Evolutionary conservation across 1,284 basidiomycete genomes (phyloP).

Genomic region (Marasmius tenuissimus): DNA sequence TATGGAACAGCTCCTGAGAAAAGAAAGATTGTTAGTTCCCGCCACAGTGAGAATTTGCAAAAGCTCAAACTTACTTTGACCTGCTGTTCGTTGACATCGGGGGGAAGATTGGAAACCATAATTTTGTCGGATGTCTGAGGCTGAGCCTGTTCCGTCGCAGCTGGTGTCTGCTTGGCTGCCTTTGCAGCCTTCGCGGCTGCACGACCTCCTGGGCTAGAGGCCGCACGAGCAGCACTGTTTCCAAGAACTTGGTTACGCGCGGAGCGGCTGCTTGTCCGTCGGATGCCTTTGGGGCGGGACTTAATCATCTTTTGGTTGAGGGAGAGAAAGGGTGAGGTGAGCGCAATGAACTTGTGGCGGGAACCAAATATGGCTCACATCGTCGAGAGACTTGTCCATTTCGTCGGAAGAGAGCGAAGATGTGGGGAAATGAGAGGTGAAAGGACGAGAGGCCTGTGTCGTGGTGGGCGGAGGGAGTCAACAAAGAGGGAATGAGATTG

Average conservation of each 20-base stretch:
- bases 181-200: neutral
- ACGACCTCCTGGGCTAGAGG: slow-evolving; percentile 31
- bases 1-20: slow-evolving; percentile 85
- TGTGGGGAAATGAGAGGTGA: slow-evolving; percentile 4
- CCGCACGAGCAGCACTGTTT: slow-evolving; percentile 27
- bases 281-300: slow-evolving; percentile 43
- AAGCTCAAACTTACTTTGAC: slow-evolving; percentile 71
- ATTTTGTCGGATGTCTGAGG: slow-evolving; percentile 76
- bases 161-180: slow-evolving; percentile 47
- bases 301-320: slow-evolving; percentile 66
- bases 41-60: neutral
- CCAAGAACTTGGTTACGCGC: slow-evolving; percentile 62
- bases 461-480: slow-evolving; percentile 12
- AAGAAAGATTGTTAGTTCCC: slow-evolving; percentile 3
- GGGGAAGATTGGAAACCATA: slow-evolving; percentile 93
- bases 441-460: slow-evolving; percentile 6
- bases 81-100: slow-evolving; percentile 93
- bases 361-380: slow-evolving; percentile 36
- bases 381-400: slow-evolving; percentile 91
- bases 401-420: slow-evolving; percentile 2
- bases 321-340: slow-evolving; percentile 16
- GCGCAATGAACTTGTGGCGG: slow-evolving; percentile 4
- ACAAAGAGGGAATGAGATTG: slow-evolving; percentile 10
- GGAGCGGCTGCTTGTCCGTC: slow-evolving; percentile 39
- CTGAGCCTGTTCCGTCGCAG: slow-evolving; percentile 34